Evolutionary conservation across 1,139 yeast species (phyloP).

Genomic region (Saccharomycopsis phalli): DNA sequence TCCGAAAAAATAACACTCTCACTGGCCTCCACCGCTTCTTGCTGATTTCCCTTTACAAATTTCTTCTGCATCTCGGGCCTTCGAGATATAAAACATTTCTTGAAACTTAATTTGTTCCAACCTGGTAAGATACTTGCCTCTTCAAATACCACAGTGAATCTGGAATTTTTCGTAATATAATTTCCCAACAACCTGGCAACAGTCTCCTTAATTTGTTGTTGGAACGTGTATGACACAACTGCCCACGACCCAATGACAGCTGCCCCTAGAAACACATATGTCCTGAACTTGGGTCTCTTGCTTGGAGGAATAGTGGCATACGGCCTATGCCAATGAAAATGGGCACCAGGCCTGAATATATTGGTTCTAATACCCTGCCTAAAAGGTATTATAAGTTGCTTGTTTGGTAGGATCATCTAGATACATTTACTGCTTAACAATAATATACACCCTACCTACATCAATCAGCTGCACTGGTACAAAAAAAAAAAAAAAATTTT

Average conservation of each 20-base stretch:
- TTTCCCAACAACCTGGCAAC: slow-evolving; percentile 79
- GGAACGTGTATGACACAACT: slow-evolving; percentile 5
- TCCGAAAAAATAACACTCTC: slow-evolving; percentile 25
- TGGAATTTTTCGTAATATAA: slow-evolving; percentile 73
- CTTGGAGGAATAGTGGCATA: no score
- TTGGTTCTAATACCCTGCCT: no score
- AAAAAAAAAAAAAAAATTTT: no score
- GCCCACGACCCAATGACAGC: slow-evolving; percentile 2
- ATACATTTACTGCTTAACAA: no score
- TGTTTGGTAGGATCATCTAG: no score
- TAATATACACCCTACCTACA: no score
- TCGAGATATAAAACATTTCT: slow-evolving; percentile 78
- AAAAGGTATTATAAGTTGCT: no score
- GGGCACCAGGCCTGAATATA: no score
- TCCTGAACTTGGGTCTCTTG: no score
- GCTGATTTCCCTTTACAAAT: slow-evolving; percentile 68
- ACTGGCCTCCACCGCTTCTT: slow-evolving; percentile 39
- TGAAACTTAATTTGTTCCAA: slow-evolving; percentile 84
- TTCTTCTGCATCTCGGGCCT: slow-evolving; percentile 51
- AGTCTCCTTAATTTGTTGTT: slow-evolving; percentile 41
- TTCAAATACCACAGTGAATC: slow-evolving; percentile 83
- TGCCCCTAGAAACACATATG: not conserved
- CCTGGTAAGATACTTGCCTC: slow-evolving; percentile 87
- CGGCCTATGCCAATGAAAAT: no score
- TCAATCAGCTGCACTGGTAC: no score